These are phyloP conservation scores for Wickerhamiella australiensis DNA, from an alignment of 805 yeast species.

Conservation along the genomic window DNA sequence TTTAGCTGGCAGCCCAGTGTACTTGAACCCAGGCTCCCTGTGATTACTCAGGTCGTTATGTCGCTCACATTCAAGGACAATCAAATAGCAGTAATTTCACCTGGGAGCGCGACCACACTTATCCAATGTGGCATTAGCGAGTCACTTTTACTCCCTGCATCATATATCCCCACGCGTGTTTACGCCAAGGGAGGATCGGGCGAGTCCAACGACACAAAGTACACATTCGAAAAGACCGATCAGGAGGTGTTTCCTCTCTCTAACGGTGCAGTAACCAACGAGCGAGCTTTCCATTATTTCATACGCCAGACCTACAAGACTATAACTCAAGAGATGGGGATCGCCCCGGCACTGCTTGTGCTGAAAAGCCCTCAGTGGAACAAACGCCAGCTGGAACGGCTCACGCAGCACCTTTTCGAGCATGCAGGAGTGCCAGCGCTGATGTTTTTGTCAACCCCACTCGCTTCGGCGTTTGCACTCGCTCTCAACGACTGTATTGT, in stretches of 20 bases:
- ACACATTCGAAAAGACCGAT: slow-evolving; percentile 31
- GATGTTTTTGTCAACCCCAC: slow-evolving; percentile 51
- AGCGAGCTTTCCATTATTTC: slow-evolving; percentile 58
- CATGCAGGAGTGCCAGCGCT: slow-evolving; percentile 59
- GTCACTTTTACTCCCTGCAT: slow-evolving; percentile 61
- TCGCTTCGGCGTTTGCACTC: slow-evolving; percentile 64
- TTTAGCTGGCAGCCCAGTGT: neutral
- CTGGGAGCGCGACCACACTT: slow-evolving; percentile 65
- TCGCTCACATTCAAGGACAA: slow-evolving; percentile 30
- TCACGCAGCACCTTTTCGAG: slow-evolving; percentile 70
- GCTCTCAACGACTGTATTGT: slow-evolving; percentile 52
- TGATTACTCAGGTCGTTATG: slow-evolving; percentile 14
- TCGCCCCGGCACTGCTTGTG: slow-evolving; percentile 51
- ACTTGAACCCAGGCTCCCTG: neutral
- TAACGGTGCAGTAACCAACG: slow-evolving; percentile 50
- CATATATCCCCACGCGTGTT: slow-evolving; percentile 66
- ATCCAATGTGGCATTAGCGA: slow-evolving; percentile 72
- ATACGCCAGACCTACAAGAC: slow-evolving; percentile 40
- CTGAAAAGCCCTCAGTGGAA: slow-evolving; percentile 62
- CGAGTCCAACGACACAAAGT: slow-evolving; percentile 18
- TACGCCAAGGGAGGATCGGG: slow-evolving; percentile 29
- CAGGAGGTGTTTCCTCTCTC: slow-evolving; percentile 47
- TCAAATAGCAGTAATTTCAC: slow-evolving; percentile 45
- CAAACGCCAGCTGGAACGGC: slow-evolving; percentile 48
- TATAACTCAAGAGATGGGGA: slow-evolving; percentile 28